These are phyloP conservation scores for Cladophialophora psammophila DNA, from an alignment of 2,329 filamentous ascomycete genomes.

Conservation along the genomic window DNA sequence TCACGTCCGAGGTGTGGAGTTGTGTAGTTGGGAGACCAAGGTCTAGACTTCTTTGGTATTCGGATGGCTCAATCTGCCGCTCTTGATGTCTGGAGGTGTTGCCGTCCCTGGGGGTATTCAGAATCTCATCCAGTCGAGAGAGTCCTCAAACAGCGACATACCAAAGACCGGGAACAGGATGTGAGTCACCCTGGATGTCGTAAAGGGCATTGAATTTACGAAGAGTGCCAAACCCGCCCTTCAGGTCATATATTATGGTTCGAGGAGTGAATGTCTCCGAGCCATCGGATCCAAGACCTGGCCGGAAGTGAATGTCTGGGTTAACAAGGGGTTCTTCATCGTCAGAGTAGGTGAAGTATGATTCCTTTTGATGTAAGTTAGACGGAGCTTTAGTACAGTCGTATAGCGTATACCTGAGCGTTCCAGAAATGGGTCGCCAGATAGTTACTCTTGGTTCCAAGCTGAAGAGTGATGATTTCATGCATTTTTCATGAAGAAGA, in stretches of 20 bases:
- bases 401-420: constrained; percentile 67
- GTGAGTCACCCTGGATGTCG: constrained; percentile 59
- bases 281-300: constrained; percentile 81
- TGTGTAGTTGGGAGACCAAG: constrained; percentile 68
- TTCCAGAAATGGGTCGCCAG: constrained; percentile 98
- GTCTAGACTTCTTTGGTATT: constrained; percentile 83
- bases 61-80: constrained; percentile 70
- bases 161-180: constrained; percentile 53
- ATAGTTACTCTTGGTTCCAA: constrained; percentile 92
- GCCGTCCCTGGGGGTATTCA: constrained; percentile 33
- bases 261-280: constrained; percentile 91
- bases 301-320: constrained; percentile 87
- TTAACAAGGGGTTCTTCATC: constrained; percentile 72
- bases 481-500: constrained; percentile 68
- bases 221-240: constrained; percentile 88
- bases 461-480: constrained; percentile 92
- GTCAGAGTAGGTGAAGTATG: constrained; percentile 88
- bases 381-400: background rate
- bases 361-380: constrained; percentile 71
- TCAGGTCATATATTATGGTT: constrained; percentile 92
- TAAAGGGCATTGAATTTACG: constrained; percentile 89
- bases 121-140: background rate
- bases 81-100: constrained; percentile 69
- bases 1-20: constrained; percentile 74
- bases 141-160: constrained; percentile 40